Percentiles rank a stretch among this genome's conserved stretches.
Conservation (phyloP, 345 rosid species). For the Murraya koenigii region DNA sequence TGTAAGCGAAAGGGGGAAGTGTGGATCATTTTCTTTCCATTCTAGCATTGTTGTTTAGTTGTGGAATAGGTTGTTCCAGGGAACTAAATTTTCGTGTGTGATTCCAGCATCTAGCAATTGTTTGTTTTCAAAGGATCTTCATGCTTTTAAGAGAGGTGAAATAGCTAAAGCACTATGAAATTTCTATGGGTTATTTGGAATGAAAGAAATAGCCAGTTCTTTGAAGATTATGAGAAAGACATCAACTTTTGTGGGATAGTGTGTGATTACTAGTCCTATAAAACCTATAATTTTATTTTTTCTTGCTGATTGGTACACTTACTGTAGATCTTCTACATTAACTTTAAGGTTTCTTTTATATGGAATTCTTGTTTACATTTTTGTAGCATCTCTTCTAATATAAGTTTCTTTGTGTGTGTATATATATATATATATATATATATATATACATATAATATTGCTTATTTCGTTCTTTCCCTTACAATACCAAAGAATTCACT, state of each 20-base stretch:
- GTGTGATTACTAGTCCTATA: background rate
- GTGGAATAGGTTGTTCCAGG: background rate
- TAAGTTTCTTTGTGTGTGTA: no score
- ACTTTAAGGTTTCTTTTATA: background rate
- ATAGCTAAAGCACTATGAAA: background rate
- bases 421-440: no score
- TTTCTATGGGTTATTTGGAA: background rate
- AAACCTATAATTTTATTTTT: background rate
- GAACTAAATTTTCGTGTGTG: background rate
- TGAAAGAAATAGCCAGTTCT: background rate
- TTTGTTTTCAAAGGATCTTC: background rate
- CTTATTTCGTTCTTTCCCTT: background rate
- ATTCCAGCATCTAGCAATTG: background rate
- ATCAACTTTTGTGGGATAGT: background rate
- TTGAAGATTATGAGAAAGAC: background rate
- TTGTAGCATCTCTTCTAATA: background rate
- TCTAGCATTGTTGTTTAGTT: background rate
- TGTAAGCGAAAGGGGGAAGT: background rate
- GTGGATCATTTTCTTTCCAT: background rate
- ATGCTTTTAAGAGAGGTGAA: background rate
- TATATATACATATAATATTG: no score
- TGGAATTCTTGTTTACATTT: background rate
- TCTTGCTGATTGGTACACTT: background rate
- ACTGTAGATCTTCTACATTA: background rate
- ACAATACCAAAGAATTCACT: no score